Evolutionary conservation across 2,329 filamentous ascomycete species (phyloP).

Genomic region (Ceratocystis papillata): DNA sequence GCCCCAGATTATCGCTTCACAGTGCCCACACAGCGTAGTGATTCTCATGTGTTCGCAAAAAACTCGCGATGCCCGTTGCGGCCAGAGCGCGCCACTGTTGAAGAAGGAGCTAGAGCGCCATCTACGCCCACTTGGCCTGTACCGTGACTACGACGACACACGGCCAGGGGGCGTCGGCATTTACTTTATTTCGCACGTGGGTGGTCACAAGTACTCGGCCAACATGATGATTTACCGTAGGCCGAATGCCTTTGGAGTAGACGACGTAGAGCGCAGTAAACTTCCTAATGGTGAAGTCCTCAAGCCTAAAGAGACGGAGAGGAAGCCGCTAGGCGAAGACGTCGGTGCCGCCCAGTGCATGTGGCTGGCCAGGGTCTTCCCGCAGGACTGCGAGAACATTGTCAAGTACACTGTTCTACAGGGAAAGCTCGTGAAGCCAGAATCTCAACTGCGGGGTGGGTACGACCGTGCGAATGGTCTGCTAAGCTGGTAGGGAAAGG

Average conservation of each 20-base stretch:
- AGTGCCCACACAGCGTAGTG: conserved; percentile 72
- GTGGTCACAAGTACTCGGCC: conserved; percentile 90
- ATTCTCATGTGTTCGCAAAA: conserved; percentile 90
- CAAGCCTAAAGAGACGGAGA: conserved; percentile 28
- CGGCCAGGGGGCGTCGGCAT: conserved; percentile 85
- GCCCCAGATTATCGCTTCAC: conserved; percentile 31
- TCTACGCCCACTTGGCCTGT: conserved; percentile 70
- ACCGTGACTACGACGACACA: conserved; percentile 78
- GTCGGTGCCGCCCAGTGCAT: conserved; percentile 74
- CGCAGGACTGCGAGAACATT: conserved; percentile 88
- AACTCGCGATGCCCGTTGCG: conserved; percentile 90
- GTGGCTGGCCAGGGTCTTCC: conserved; percentile 75
- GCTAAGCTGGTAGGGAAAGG: conserved; percentile 63
- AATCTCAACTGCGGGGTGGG: conserved; percentile 71
- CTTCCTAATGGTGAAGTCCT: conserved; percentile 29
- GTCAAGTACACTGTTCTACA: conserved; percentile 80
- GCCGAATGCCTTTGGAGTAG: conserved; percentile 46
- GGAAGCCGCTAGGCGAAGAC: conserved; percentile 33
- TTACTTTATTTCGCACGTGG: conserved; percentile 93
- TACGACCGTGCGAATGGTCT: conserved; percentile 75
- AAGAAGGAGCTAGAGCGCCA: conserved; percentile 81
- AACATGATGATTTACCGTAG: conserved; percentile 87
- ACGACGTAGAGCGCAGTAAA: conserved; percentile 29
- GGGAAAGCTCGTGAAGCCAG: conserved; percentile 88
- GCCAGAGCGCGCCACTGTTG: conserved; percentile 84